Base-by-base conservation (phyloP, 345 rosid species). In the Cardamine resedifolia region DNA sequence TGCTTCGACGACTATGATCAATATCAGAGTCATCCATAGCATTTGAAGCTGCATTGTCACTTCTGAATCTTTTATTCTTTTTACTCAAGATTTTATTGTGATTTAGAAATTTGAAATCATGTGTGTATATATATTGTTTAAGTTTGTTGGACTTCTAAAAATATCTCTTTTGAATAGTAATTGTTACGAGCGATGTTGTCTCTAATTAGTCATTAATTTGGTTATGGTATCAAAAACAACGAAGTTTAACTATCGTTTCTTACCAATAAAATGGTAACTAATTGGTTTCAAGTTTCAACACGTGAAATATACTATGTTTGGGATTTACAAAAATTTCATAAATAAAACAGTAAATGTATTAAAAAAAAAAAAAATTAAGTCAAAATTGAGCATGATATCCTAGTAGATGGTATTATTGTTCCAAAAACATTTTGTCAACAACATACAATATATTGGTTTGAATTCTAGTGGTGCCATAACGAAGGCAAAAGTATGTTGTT, bases 241-340 rank as follows among this genome's bases (percentile, higher is more conserved):
- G 11, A 5, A 60, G 5, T 60, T 69, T 10, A 18, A 62, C 14
- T 62, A 33, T 14, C 57, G 15, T 20, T 5, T 44, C n/a, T 44
- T 68, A 15, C 21, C 31, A 39, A 19, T 26, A 41, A 27, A 10
- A 27, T 53, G n/a, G 21, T 28, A 14, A 28, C 7, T 6, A 68
- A 21, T 5, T 56, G 16, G 30, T 30, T 69, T 68, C n/a, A 14
- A 49, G 30, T 30, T 69, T 68, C n/a, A 14, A 49, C 20, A 60
- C 24, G 41, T 18, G 26, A n/a, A 26, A 18, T 39, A 27, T 38
- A 38, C 51, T 50, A 60, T 71, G 75, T 59, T 71, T 49, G 10
- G 59, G 3, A 26, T 71, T 50, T 23, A 58, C 39, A 47, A 6
- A 10, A 10, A 4, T 10, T 15, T 44, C 57, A 45, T 21, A 19